These are phyloP conservation scores for Protea cynaroides DNA, from an alignment of 164 flowering plant species.

Conservation along the genomic window DNA sequence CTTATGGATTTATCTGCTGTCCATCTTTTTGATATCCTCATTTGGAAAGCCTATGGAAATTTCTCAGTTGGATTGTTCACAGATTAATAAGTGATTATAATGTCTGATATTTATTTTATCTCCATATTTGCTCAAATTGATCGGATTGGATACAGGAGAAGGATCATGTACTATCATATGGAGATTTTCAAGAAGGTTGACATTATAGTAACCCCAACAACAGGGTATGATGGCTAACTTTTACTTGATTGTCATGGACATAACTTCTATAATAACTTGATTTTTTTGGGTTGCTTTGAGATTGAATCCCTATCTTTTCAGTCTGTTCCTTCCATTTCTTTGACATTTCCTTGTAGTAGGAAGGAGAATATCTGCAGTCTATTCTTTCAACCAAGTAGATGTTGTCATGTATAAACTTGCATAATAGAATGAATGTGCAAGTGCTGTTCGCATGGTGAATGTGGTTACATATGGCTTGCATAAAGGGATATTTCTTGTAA, in stretches of 20 bases:
- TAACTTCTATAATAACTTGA: not conserved
- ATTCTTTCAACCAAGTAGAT: not conserved
- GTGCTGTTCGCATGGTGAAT: not conserved
- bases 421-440: no score
- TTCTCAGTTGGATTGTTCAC: not conserved
- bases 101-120: not conserved
- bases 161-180: slow-evolving; percentile 84
- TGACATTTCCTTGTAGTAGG: not conserved
- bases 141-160: slow-evolving; percentile 49
- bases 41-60: not conserved
- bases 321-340: not conserved
- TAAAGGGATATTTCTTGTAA: not conserved
- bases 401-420: not conserved
- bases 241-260: not conserved
- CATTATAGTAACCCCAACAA: slow-evolving; percentile 92
- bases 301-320: not conserved
- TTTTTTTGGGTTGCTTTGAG: not conserved
- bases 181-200: slow-evolving; percentile 88
- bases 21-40: not conserved
- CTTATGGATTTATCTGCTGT: not conserved
- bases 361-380: not conserved
- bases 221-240: slow-evolving; percentile 54
- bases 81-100: not conserved
- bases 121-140: not conserved
- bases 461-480: not conserved